Conservation (phyloP, 768 basidiomycete species). For the Tylopilus balloui region DNA sequence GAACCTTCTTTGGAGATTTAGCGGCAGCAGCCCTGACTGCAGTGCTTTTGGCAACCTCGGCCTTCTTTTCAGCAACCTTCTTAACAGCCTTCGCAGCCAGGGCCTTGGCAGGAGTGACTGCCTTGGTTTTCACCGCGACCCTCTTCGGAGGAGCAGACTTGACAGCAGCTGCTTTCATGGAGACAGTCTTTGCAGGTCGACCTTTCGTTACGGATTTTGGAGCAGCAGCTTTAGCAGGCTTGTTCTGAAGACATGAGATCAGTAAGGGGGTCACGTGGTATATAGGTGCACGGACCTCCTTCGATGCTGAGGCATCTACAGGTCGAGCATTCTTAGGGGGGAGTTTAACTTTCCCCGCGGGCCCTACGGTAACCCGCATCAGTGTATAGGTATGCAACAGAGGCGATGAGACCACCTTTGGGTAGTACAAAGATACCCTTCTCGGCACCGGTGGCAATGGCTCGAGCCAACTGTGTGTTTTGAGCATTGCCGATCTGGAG, state of each 20-base stretch:
- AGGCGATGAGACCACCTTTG: conserved; percentile 55
- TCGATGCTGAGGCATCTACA: conserved; percentile 48
- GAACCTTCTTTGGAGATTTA: conserved; percentile 32
- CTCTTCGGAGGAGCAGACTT: conserved; percentile 27
- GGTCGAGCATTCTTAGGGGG: conserved; percentile 54
- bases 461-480: conserved; percentile 70
- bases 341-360: conserved; percentile 60
- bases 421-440: conserved; percentile 82
- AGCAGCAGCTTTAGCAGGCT: conserved; percentile 30
- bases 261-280: conserved; percentile 23
- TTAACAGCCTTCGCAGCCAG: conserved; percentile 36
- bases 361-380: conserved; percentile 27
- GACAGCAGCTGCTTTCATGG: conserved; percentile 20
- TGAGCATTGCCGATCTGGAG: conserved; percentile 78
- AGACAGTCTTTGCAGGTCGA: conserved; percentile 28
- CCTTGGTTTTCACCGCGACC: conserved; percentile 35
- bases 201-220: conserved; percentile 24
- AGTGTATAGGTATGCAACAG: conserved; percentile 1
- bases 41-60: conserved; percentile 32
- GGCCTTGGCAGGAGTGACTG: conserved; percentile 27
- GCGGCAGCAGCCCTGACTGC: conserved; percentile 12
- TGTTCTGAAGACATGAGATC: conserved; percentile 21
- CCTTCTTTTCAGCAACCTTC: conserved; percentile 35
- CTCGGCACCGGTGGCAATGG: conserved; percentile 77
- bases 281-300: conserved; percentile 45